Base-by-base conservation (phyloP, 345 rosid species). In the Euclidium syriacum region DNA sequence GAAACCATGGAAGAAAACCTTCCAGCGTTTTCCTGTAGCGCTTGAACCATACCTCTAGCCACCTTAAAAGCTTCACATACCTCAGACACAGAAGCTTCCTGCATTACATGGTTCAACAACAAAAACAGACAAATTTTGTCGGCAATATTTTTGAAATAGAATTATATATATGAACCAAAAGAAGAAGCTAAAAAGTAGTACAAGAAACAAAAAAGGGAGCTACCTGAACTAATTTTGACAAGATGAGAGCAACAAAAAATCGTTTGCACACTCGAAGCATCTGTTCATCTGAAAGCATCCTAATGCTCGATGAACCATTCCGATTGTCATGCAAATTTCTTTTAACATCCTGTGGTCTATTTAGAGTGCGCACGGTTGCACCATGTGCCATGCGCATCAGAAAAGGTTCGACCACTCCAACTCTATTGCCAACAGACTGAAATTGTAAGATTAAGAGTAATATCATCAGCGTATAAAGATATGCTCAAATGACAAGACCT, bases 341-440 rank as follows among this genome's bases (percentile, higher is more conserved):
- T 42, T 57, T 43, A 17, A 61, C 54, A 41, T 76, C 81, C 33
- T 75, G 79, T 51, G 73, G 67, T 73, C 72, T 80, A 50, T 75
- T 80, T 55, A 73, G 58, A 34, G 60, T 54, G 51, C 77, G 85
- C 56, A 82, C 68, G 27, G 90, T 90, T 67, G 88, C 98, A 67
- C 97, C 95, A 81, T 92, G 98, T 27, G 96, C 98, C 97, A 89
- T 92, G 68, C 95, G 96, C 98, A 89, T 92, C 78, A 92, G 83
- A 78, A 85, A 92, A 18, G 97, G 91, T 73, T 92, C 98, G 23
- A 75, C 75, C 50, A 89, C 98, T 71, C 96, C 98, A 71, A 92
- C 90, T 70, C 88, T 86, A 77, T 87, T 85, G 60, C 95, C 98
- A 72, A 89, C 98, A 55, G 97, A 87, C 98, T 92, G 85, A 77